These are phyloP conservation scores for Blastobotrys robertii DNA, from an alignment of 805 yeast genomes.

Conservation along the genomic window DNA sequence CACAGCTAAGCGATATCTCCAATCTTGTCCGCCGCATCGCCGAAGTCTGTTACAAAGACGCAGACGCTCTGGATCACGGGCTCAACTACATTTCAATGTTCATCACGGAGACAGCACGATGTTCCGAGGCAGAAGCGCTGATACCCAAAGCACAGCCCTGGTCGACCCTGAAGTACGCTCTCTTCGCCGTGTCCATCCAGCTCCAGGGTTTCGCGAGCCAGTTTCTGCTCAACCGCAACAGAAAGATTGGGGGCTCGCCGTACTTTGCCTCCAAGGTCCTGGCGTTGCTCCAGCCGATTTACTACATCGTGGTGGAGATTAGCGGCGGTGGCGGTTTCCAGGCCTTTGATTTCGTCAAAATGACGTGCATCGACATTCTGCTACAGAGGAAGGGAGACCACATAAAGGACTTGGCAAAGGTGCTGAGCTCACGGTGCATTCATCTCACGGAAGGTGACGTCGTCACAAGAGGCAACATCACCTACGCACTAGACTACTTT, in stretches of 20 bases:
- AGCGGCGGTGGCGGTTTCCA: constrained; percentile 22
- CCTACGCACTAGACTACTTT: constrained; percentile 26
- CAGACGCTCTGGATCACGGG: constrained; percentile 5
- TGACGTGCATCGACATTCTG: constrained; percentile 37
- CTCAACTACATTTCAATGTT: constrained; percentile 2
- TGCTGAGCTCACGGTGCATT: too few relatives aligned
- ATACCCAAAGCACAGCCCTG: constrained; percentile 4
- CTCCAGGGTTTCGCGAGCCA: constrained; percentile 19
- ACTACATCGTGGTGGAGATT: constrained; percentile 20
- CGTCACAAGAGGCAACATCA: constrained; percentile 22
- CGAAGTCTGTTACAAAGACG: not conserved
- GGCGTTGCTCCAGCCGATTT: constrained; percentile 13
- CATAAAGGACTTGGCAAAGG: constrained; percentile 18
- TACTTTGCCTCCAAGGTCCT: constrained; percentile 15
- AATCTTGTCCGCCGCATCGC: constrained; percentile 5
- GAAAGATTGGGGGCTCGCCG: constrained; percentile 1
- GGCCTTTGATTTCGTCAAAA: constrained; percentile 50
- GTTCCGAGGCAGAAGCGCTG: too few relatives aligned
- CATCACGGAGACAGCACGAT: not conserved
- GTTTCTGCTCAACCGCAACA: constrained; percentile 8
- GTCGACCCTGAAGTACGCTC: constrained; percentile 14
- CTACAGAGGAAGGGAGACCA: constrained; percentile 15
- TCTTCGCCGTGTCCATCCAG: constrained; percentile 20
- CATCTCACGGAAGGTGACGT: constrained; percentile 5
- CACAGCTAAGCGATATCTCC: constrained; percentile 12